These are phyloP conservation scores for Combretum micranthum DNA, from an alignment of 345 rosid species.

Conservation along the genomic window DNA sequence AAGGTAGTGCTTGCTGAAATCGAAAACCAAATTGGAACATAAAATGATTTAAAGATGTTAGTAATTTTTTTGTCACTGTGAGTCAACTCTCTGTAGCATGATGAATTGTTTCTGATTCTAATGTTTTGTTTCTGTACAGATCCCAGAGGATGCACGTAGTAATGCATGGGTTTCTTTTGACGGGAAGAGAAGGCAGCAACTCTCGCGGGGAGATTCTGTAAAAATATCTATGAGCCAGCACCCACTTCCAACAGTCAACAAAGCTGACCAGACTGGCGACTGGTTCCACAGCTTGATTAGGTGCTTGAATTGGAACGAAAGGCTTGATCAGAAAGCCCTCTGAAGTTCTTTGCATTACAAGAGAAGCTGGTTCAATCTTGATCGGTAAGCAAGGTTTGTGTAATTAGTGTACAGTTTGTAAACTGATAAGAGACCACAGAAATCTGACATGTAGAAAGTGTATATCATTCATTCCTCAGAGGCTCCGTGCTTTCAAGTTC, in stretches of 20 bases:
- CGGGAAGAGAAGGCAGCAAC: constrained; percentile 97
- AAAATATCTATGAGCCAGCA: constrained; percentile 89
- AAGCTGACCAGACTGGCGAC: constrained; percentile 89
- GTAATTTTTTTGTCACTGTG: too few relatives aligned
- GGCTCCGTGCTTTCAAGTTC: too few relatives aligned
- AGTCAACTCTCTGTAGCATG: too few relatives aligned
- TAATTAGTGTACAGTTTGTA: too few relatives aligned
- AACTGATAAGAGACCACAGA: too few relatives aligned
- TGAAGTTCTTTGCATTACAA: constrained; percentile 8
- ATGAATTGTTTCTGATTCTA: background rate
- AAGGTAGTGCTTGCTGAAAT: too few relatives aligned
- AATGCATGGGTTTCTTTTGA: constrained; percentile 99
- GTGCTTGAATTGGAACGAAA: constrained; percentile 97
- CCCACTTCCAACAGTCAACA: constrained; percentile 94
- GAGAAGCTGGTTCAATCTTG: too few relatives aligned
- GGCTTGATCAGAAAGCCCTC: constrained; percentile 85
- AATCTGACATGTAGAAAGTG: too few relatives aligned
- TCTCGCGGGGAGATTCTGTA: constrained; percentile 91
- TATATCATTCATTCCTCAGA: too few relatives aligned
- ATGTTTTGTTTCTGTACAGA: constrained; percentile 31
- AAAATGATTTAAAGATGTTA: too few relatives aligned
- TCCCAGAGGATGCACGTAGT: constrained; percentile 88
- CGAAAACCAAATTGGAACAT: too few relatives aligned
- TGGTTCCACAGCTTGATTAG: constrained; percentile 95
- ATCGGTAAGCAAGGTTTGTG: too few relatives aligned